Evolutionary conservation across 257 asterid genomes (phyloP).

Genomic region (Ophiorrhiza pumila): DNA sequence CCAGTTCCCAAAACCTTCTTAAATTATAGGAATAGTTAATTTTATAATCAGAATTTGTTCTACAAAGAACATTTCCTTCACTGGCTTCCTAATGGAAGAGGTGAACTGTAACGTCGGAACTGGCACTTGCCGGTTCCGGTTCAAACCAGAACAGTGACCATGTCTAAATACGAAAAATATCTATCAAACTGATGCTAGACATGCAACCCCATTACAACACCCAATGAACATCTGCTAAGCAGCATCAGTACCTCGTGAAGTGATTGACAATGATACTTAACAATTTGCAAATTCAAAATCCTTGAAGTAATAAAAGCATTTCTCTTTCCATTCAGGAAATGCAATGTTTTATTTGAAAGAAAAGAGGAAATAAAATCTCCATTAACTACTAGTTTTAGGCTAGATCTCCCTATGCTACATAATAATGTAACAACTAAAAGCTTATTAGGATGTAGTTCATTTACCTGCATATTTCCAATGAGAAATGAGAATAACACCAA

Average conservation of each 20-base stretch:
- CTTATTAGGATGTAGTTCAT: slow-evolving; percentile 4
- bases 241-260: neutral
- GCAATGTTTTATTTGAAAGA: neutral
- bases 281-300: neutral
- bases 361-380: neutral
- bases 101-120: too few species aligned
- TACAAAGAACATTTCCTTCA: neutral
- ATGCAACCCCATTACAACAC: neutral
- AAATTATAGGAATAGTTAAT: too few species aligned
- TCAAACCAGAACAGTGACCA: neutral
- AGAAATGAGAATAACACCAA: slow-evolving; percentile 90
- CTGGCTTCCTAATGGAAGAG: too few species aligned
- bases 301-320: neutral
- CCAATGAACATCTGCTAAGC: neutral
- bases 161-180: neutral
- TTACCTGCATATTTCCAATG: slow-evolving; percentile 99
- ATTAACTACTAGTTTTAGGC: neutral
- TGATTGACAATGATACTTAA: neutral
- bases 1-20: neutral
- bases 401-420: neutral
- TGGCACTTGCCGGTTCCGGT: too few species aligned
- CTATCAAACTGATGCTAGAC: neutral
- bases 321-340: neutral
- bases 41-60: neutral
- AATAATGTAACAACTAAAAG: neutral